Percentiles rank a stretch among this genome's conserved stretches.
phyloP scores from a whole-genome alignment of 805 yeast species.

The Pichia insulana region DNA sequence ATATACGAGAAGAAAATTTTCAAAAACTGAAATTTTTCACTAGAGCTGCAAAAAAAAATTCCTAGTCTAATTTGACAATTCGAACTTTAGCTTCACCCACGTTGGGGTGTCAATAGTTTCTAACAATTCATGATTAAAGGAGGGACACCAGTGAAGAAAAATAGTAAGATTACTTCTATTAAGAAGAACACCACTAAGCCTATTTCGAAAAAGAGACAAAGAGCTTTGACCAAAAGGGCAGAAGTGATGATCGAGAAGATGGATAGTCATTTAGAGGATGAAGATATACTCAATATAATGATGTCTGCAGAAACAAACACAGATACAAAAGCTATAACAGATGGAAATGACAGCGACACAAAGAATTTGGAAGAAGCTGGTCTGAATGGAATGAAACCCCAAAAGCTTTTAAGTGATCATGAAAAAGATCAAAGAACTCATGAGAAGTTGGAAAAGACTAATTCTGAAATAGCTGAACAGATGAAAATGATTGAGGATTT shows the following conservation, averaged over 20 bases:
- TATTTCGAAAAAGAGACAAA: constrained; percentile 18
- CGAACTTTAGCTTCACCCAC: too few relatives aligned
- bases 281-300: constrained; percentile 17
- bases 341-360: constrained; percentile 4
- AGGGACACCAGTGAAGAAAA: background rate
- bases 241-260: constrained; percentile 22
- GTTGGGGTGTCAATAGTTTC: too few relatives aligned
- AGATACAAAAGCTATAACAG: constrained; percentile 10
- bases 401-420: constrained; percentile 34
- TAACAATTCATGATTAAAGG: background rate
- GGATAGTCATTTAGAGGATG: constrained; percentile 18
- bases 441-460: constrained; percentile 27
- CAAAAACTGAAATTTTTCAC: background rate
- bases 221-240: constrained; percentile 17
- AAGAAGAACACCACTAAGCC: constrained; percentile 4
- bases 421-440: constrained; percentile 16
- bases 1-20: too few relatives aligned
- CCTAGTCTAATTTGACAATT: too few relatives aligned
- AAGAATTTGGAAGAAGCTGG: constrained; percentile 9
- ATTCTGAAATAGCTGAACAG: constrained; percentile 37
- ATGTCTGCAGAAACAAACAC: constrained; percentile 10
- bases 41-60: too few relatives aligned
- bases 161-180: background rate
- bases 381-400: constrained; percentile 33
- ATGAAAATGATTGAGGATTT: constrained; percentile 40